Conservation (phyloP, 2,329 filamentous ascomycete genomes). For the Epichloe sp. region DNA sequence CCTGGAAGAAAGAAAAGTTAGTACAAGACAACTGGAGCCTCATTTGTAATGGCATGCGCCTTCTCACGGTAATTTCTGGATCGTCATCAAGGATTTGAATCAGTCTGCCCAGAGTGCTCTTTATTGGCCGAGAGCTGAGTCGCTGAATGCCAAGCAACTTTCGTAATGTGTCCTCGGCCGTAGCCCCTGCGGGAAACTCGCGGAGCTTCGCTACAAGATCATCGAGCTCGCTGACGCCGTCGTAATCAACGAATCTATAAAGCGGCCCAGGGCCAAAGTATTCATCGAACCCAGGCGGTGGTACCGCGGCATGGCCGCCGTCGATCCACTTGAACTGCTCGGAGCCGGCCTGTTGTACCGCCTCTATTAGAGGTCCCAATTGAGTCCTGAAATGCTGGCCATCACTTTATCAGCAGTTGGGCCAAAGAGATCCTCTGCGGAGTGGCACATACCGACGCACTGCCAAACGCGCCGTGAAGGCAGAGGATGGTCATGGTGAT, state of each 20-base stretch:
- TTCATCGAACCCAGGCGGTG: background rate
- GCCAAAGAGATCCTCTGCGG: too few relatives aligned
- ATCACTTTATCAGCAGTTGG: background rate
- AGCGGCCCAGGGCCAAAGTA: conserved; percentile 2
- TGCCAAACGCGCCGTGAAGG: conserved; percentile 4
- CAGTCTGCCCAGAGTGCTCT: background rate
- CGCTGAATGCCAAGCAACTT: background rate
- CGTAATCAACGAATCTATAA: conserved; percentile 2
- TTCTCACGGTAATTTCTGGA: conserved; percentile 1
- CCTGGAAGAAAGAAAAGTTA: conserved; percentile 11
- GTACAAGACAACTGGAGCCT: background rate
- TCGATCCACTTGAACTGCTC: conserved; percentile 4
- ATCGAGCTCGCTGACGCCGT: conserved; percentile 1
- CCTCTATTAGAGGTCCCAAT: conserved; percentile 1
- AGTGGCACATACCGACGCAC: background rate
- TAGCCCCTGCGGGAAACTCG: background rate
- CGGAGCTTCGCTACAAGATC: background rate
- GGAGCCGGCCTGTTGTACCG: background rate
- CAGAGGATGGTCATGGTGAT: conserved; percentile 4
- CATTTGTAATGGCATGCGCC: background rate
- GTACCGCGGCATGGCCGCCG: background rate
- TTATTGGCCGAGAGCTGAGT: background rate
- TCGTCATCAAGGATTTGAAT: conserved; percentile 1
- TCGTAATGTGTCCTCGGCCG: conserved; percentile 1
- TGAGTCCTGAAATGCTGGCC: conserved; percentile 1